Conservation (phyloP, 108 stramenopile species). For the Cyclotella baltica region DNA sequence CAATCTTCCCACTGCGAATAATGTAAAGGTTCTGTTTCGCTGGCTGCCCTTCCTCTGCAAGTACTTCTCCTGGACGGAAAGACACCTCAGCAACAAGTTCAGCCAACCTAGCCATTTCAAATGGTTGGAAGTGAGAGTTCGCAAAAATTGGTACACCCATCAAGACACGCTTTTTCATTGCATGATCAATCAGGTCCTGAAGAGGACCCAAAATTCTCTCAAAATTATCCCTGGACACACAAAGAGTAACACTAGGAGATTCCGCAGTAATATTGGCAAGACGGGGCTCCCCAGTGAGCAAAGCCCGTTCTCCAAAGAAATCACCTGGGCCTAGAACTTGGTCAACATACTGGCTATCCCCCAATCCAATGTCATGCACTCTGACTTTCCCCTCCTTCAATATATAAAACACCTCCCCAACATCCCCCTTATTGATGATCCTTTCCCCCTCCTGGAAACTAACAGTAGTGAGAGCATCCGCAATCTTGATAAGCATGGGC, state of each 20-base stretch:
- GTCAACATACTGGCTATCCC: slow-evolving; percentile 78
- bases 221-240: slow-evolving; percentile 82
- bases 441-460: slow-evolving; percentile 86
- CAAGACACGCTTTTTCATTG: slow-evolving; percentile 84
- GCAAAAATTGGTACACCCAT: slow-evolving; percentile 90
- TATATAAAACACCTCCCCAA: slow-evolving; percentile 95
- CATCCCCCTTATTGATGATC: slow-evolving; percentile 89
- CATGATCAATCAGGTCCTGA: slow-evolving; percentile 80
- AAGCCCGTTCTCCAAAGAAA: slow-evolving; percentile 96
- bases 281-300: slow-evolving; percentile 95
- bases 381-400: slow-evolving; percentile 89
- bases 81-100: slow-evolving; percentile 72
- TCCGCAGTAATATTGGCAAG: slow-evolving; percentile 83
- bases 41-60: slow-evolving; percentile 82
- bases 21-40: slow-evolving; percentile 80
- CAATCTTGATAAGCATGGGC: slow-evolving; percentile 70
- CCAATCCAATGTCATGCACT: slow-evolving; percentile 84
- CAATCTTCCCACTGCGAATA: slow-evolving; percentile 76
- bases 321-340: slow-evolving; percentile 79
- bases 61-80: slow-evolving; percentile 70
- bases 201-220: slow-evolving; percentile 82
- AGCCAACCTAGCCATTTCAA: slow-evolving; percentile 83
- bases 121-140: slow-evolving; percentile 83
- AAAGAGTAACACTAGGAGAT: slow-evolving; percentile 70
- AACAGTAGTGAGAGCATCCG: slow-evolving; percentile 84